A percentile compares a stretch with the other conserved stretches of the same genome.
Conservation (phyloP, 2,329 filamentous ascomycete species). For the Lecanicillium sp. region DNA sequence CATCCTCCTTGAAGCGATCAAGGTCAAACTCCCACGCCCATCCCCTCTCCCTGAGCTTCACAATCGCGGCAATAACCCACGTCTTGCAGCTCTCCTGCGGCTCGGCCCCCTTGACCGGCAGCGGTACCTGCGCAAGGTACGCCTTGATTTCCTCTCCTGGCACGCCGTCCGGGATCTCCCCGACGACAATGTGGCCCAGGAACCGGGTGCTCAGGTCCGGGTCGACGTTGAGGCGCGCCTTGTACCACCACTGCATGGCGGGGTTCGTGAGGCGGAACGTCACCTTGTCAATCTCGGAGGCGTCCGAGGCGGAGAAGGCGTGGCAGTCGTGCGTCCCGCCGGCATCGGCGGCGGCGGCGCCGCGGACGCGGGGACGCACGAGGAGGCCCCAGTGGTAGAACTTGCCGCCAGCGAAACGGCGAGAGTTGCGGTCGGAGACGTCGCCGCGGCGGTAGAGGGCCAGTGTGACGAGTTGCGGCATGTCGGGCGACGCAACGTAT, state of each 20-base stretch:
- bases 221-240: not conserved
- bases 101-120: not conserved
- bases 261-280: not conserved
- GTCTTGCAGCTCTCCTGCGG: slow-evolving; percentile 2
- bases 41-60: not conserved
- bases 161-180: not conserved
- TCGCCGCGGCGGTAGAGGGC: not conserved
- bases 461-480: not conserved
- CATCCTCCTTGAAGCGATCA: not conserved
- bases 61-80: not conserved
- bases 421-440: not conserved
- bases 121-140: not conserved
- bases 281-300: not conserved
- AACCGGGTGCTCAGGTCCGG: not conserved
- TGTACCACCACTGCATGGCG: not conserved
- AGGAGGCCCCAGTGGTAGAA: not conserved
- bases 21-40: not conserved
- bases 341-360: too few relatives aligned
- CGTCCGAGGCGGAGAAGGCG: not conserved
- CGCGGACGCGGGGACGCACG: not conserved
- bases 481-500: too few relatives aligned
- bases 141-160: not conserved
- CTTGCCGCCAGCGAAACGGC: not conserved
- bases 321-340: too few relatives aligned
- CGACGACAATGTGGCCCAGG: not conserved